Conservation (phyloP, 768 basidiomycete species). For the Tylopilus plumbeoviolaceoides region DNA sequence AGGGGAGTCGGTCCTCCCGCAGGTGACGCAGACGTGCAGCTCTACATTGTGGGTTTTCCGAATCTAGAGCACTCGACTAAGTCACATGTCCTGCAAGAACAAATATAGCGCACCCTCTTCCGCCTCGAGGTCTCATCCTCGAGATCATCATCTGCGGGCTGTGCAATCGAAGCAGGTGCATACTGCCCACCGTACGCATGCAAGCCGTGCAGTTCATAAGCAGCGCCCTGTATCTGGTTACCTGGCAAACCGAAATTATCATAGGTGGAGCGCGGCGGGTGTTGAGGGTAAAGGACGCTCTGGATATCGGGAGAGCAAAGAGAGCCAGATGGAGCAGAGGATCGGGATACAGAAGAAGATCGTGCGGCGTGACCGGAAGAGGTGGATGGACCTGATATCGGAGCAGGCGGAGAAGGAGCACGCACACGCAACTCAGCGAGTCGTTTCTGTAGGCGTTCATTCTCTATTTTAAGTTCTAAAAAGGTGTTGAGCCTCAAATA, state of each 20-base stretch:
- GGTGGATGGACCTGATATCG: constrained; percentile 12
- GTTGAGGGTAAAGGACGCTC: constrained; percentile 15
- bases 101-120: constrained; percentile 50
- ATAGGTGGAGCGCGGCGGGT: constrained; percentile 2
- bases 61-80: constrained; percentile 13
- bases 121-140: constrained; percentile 51
- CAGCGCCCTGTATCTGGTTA: constrained; percentile 8
- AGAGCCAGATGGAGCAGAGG: constrained; percentile 18
- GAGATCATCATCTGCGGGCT: constrained; percentile 38
- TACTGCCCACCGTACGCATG: constrained; percentile 18
- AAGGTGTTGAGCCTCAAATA: constrained; percentile 59
- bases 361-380: constrained; percentile 26
- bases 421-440: constrained; percentile 41
- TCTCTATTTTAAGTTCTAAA: constrained; percentile 84
- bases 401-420: constrained; percentile 16
- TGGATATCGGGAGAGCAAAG: constrained; percentile 12
- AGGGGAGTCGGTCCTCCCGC: constrained; percentile 92
- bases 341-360: constrained; percentile 26
- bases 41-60: constrained; percentile 47
- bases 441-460: constrained; percentile 70
- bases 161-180: constrained; percentile 9
- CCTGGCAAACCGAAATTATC: constrained; percentile 12
- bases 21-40: constrained; percentile 86
- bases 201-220: constrained; percentile 20
- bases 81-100: background rate